A percentile compares a stretch with the other conserved stretches of the same genome.
Conservation (phyloP, 306 rosid species). For the Cucurbita moschata region DNA sequence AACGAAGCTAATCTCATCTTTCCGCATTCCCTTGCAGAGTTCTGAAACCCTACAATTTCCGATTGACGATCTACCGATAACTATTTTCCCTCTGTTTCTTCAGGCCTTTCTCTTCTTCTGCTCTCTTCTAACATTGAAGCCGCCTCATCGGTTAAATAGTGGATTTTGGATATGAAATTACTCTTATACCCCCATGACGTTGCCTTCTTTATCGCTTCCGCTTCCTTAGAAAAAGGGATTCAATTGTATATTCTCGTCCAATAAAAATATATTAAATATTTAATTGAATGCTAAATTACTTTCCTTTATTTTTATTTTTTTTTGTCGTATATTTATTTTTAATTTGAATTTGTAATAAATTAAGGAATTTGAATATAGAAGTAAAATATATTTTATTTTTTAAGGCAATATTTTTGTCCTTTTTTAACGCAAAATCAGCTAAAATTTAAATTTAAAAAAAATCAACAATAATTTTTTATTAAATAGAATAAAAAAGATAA, state of each 20-base stretch:
- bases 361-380: too few relatives aligned
- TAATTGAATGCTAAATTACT: too few relatives aligned
- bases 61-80: background rate
- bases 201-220: background rate
- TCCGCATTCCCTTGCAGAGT: slow-evolving; percentile 56
- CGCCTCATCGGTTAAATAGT: background rate
- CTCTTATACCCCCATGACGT: background rate
- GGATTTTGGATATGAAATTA: background rate
- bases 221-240: too few relatives aligned
- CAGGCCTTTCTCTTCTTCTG: background rate
- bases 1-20: slow-evolving; percentile 45
- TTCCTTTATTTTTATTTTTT: too few relatives aligned
- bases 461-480: too few relatives aligned
- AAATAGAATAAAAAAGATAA: background rate
- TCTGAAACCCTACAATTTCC: background rate
- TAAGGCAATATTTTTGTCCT: too few relatives aligned
- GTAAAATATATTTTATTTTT: too few relatives aligned
- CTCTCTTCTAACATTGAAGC: background rate
- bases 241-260: background rate
- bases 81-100: background rate
- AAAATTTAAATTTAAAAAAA: too few relatives aligned
- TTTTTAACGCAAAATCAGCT: too few relatives aligned
- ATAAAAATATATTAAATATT: background rate
- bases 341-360: too few relatives aligned
- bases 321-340: too few relatives aligned